Percentiles rank a stretch among this genome's conserved stretches.
Evolutionary conservation across 768 basidiomycete genomes (phyloP).

Genomic region (Grammothele lineata): DNA sequence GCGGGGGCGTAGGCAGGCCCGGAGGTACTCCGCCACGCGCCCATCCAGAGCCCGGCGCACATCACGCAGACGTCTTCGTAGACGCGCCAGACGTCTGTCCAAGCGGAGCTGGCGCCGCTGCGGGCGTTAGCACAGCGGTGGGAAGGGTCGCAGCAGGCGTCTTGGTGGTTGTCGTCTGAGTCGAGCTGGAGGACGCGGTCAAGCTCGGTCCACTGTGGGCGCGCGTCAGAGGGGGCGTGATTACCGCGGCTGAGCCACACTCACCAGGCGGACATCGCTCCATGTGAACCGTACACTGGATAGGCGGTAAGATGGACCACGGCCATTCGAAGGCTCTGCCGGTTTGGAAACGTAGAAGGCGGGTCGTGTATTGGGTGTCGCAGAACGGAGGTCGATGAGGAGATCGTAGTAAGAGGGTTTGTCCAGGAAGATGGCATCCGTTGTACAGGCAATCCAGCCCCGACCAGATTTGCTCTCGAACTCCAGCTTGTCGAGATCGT

Average conservation of each 20-base stretch:
- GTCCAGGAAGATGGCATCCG: constrained; percentile 81
- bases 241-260: constrained; percentile 17
- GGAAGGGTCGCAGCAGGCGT: constrained; percentile 20
- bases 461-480: constrained; percentile 52
- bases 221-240: too few species aligned
- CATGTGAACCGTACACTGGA: constrained; percentile 71
- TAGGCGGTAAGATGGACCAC: constrained; percentile 49
- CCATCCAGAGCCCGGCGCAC: constrained; percentile 81
- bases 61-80: constrained; percentile 84
- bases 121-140: constrained; percentile 6
- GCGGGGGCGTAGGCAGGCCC: constrained; percentile 42
- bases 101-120: constrained; percentile 36
- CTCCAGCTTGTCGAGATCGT: constrained; percentile 61
- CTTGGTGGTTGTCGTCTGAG: constrained; percentile 22
- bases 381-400: constrained; percentile 73
- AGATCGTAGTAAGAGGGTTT: constrained; percentile 78
- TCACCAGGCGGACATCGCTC: constrained; percentile 75
- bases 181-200: constrained; percentile 64
- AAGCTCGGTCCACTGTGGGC: constrained; percentile 67
- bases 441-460: constrained; percentile 86
- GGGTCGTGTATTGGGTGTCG: constrained; percentile 58
- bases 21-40: constrained; percentile 55
- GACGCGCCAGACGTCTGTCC: constrained; percentile 75
- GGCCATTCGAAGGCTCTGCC: constrained; percentile 30
- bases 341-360: constrained; percentile 60